phyloP scores from a whole-genome alignment of 352 stramenopile genomes.

The Phytopythium helicoides region DNA sequence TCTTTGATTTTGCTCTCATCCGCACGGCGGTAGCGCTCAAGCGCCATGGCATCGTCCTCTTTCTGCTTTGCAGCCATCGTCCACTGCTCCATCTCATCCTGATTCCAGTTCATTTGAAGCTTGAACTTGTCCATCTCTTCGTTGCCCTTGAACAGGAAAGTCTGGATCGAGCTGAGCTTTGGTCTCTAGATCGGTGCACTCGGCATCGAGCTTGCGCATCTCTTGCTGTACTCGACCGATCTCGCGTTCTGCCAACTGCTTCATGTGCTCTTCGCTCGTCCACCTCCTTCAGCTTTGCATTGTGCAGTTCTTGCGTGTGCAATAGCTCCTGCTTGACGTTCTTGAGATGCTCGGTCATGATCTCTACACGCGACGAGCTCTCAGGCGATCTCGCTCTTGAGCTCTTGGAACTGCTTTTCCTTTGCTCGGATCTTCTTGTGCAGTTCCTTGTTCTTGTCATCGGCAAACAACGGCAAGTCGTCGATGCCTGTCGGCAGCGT shows the following conservation, averaged over 20 bases:
- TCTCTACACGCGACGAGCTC: constrained; percentile 86
- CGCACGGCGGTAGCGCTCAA: constrained; percentile 92
- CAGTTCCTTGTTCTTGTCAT: constrained; percentile 84
- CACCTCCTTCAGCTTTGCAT: constrained; percentile 92
- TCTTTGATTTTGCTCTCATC: constrained; percentile 97
- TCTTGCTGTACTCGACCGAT: constrained; percentile 80
- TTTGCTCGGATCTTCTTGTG: constrained; percentile 81
- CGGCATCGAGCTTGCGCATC: constrained; percentile 68
- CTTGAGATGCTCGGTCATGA: constrained; percentile 96
- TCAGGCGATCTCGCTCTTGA: constrained; percentile 75
- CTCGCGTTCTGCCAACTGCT: constrained; percentile 89
- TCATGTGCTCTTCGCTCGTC: constrained; percentile 92
- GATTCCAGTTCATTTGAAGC: constrained; percentile 97
- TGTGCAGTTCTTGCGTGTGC: constrained; percentile 92
- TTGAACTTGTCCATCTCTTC: constrained; percentile 96
- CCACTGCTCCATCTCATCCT: constrained; percentile 98
- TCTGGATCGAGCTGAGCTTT: constrained; percentile 88
- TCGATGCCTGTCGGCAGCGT: constrained; percentile 77
- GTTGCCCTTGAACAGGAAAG: constrained; percentile 91
- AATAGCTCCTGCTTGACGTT: constrained; percentile 95
- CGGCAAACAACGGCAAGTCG: constrained; percentile 87
- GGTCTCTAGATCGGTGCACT: constrained; percentile 76
- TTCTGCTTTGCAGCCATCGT: constrained; percentile 94
- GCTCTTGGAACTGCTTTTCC: constrained; percentile 59
- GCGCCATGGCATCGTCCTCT: constrained; percentile 92